Base-by-base conservation (phyloP, 176 grass and related monocot genomes). In the Coix lacrymajobi region DNA sequence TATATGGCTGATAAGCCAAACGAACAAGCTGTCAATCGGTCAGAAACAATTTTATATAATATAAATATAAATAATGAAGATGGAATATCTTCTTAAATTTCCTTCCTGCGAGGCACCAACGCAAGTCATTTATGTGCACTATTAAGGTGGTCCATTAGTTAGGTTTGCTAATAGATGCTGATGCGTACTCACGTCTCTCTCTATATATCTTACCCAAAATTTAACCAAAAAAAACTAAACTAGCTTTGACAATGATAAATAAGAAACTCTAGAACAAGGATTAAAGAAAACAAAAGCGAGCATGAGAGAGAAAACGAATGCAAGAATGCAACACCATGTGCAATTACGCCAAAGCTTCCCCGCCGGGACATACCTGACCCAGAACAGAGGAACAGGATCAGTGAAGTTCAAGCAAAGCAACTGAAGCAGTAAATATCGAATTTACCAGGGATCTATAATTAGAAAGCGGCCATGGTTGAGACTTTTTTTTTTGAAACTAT, bases 111-210 rank as follows among this genome's bases (percentile, higher is more conserved):
- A 71, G 32, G 69, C 13, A 64, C 17, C 73, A 71, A 31, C 9
- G 19, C 60, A 38, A 62, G 73, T 78, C 65, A 86, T 66, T 85
- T 86, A 58, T 77, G 66, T 41, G 83, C 25, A 82, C 65, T 77
- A 57, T 89, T 88, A 28, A 1, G 20, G 65, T 89, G 78, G 78
- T 86, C 88, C 72, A 85, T 30, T 11, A 69, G 40, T 71, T 69
- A 76, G 25, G n/a, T 70, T 62, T 62, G 25, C 43, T 5, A 36
- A 71, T 83, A 28, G 15, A 66, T 33, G 44, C 36, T 34, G 15
- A 19, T 26, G 12, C 36, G 36, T 26, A 22, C 52, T 39, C 28
- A 0, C 29, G n/a, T 39, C 76, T 52, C 17, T 41, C 8, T 8
- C 12, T 85, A 84, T 49, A 49, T 77, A 68, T 45, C 38, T 40